Percentiles rank a stretch among this genome's conserved stretches.
Evolutionary conservation across 495 filamentous ascomycete genomes (phyloP).

Genomic region (Penicillium goetzii): DNA sequence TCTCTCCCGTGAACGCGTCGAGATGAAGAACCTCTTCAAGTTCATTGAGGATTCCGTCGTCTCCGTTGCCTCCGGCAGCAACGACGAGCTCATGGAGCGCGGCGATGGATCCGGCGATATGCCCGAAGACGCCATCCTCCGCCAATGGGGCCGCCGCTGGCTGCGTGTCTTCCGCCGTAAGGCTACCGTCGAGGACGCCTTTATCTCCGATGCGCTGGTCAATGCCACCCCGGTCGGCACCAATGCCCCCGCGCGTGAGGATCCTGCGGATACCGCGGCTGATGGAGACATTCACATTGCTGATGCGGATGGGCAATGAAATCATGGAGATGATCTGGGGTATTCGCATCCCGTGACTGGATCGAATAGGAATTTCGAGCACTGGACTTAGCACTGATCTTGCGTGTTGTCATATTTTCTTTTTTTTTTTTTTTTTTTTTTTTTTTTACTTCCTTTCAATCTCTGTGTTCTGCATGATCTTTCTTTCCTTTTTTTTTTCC

Average conservation of each 20-base stretch:
- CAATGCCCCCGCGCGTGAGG: conserved; percentile 30
- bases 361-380: neutral
- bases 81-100: conserved; percentile 70
- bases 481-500: neutral
- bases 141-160: conserved; percentile 85
- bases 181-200: conserved; percentile 80
- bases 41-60: conserved; percentile 79
- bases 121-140: conserved; percentile 64
- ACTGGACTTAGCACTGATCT: conserved; percentile 5
- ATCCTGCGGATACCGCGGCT: conserved; percentile 6
- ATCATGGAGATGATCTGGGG: neutral
- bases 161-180: conserved; percentile 80
- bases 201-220: conserved; percentile 47
- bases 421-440: conserved; percentile 6
- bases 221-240: conserved; percentile 46
- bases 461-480: conserved; percentile 14
- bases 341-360: neutral
- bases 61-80: conserved; percentile 70
- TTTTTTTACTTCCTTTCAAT: conserved; percentile 8
- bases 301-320: conserved; percentile 34
- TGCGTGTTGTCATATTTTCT: too few species aligned
- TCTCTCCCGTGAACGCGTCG: conserved; percentile 63
- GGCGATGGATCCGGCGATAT: conserved; percentile 46
- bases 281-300: conserved; percentile 41
- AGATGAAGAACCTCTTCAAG: conserved; percentile 78